Evolutionary conservation across 352 stramenopile species (phyloP), one percentile per base, ranked within the genome.

Genomic region (Lagenidium giganteum): DNA sequence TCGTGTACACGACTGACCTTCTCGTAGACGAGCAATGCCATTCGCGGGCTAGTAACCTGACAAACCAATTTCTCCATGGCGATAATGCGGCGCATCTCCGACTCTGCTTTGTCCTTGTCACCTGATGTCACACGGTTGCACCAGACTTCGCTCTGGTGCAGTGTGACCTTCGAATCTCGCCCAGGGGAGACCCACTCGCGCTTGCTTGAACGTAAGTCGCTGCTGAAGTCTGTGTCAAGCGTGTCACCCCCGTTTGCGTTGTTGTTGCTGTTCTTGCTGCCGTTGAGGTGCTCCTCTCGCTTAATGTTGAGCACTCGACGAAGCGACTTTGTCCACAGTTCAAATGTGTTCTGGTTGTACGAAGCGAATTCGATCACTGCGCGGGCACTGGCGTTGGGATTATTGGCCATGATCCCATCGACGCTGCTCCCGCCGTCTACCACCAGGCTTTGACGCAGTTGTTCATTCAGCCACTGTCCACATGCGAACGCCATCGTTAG

Each of bases 1-100:
- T 93, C 81, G 31, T 93, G 79, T n/a, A 93, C 81, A 11, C 81
- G 75, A 28, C 78, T 91, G 17, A 93, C 81, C 54, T 93, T 93
- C 38, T 93, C 81, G 44, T 93, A 93, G 27, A 93, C 81, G 3
- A 93, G 55, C 23, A 93, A 51, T 14, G 81, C 81, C 81, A 93
- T 93, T 8, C 71, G 54, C 13, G 78, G 63, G 39, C 66, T 79
- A 4, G 76, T 87, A 24, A 93, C 78, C 57, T 93, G 78, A 8
- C 59, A 57, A 5, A 93, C 79, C 1, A 93, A 54, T 38, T 89
- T 91, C 44, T 93, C 78, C 81, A 93, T 93, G 3, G 81, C 81
- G 14, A 90, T 51, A 42, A 93, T 88, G 31, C 81, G 72, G 5
- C 81, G 64, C 18, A 91, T 68, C 52, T 93, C 81, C 8, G 78